These are phyloP conservation scores for Suhomyces bokatorum DNA, from an alignment of 1,139 yeast genomes.

Conservation along the genomic window DNA sequence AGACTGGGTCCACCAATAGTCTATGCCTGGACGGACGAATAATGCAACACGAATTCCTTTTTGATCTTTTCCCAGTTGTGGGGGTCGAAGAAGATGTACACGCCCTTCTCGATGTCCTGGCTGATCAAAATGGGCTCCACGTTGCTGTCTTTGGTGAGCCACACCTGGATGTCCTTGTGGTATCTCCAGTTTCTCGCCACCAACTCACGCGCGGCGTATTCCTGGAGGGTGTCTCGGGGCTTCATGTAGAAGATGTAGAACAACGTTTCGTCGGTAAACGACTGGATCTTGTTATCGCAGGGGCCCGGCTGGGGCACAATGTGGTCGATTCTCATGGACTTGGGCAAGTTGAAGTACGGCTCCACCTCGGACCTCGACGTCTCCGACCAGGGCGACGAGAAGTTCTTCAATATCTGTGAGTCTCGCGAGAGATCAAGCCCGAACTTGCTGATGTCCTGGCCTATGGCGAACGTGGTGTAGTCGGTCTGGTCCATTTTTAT, in stretches of 20 bases:
- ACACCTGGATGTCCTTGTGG: conserved; percentile 91
- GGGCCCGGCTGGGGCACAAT: conserved; percentile 31
- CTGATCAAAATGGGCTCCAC: conserved; percentile 87
- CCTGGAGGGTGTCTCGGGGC: conserved; percentile 92
- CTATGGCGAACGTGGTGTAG: conserved; percentile 72
- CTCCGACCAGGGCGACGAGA: conserved; percentile 94
- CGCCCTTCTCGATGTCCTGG: conserved; percentile 87
- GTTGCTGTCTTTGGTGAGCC: conserved; percentile 93
- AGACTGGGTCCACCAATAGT: background rate
- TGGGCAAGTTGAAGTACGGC: conserved; percentile 69
- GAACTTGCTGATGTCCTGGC: conserved; percentile 75
- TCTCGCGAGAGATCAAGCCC: conserved; percentile 62
- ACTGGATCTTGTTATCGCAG: conserved; percentile 67
- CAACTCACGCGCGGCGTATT: conserved; percentile 88
- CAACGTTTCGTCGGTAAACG: conserved; percentile 87
- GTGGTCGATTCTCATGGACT: conserved; percentile 53
- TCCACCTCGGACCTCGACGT: conserved; percentile 90
- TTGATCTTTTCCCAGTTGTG: conserved; percentile 94
- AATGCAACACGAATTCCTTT: conserved; percentile 73
- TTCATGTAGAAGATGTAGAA: conserved; percentile 92
- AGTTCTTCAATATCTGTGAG: conserved; percentile 60
- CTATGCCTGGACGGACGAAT: conserved; percentile 52
- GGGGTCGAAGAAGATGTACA: conserved; percentile 96
- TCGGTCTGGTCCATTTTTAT: conserved; percentile 69
- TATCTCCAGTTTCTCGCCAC: conserved; percentile 93